Conservation (phyloP, 176 grass and related monocot species). For the Carex littledalei region DNA sequence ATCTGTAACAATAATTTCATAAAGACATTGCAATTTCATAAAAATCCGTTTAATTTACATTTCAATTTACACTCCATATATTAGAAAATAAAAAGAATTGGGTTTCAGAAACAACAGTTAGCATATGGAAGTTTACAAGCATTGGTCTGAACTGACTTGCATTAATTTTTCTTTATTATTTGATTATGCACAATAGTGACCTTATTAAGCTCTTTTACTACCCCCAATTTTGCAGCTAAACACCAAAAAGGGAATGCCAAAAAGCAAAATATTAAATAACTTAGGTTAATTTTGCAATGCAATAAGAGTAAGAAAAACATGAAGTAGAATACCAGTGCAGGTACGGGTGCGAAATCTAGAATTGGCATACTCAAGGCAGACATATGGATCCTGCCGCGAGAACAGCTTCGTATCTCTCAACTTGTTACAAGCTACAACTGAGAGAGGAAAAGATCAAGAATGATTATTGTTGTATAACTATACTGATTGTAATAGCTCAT, state of each 20-base stretch:
- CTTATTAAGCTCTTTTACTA: not conserved
- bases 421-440: slow-evolving; percentile 70
- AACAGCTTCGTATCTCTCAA: slow-evolving; percentile 85
- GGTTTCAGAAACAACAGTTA: not conserved
- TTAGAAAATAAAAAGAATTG: not conserved
- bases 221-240: not conserved
- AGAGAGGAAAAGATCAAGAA: not conserved
- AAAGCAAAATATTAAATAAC: not conserved
- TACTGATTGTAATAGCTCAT: not conserved
- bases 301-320: not conserved
- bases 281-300: not conserved
- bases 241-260: not conserved
- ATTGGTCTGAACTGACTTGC: not conserved
- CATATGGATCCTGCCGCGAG: slow-evolving; percentile 81
- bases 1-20: slow-evolving; percentile 38
- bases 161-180: not conserved
- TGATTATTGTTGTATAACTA: not conserved
- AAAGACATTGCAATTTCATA: not conserved
- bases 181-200: not conserved
- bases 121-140: not conserved
- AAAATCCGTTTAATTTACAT: not conserved
- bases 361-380: slow-evolving; percentile 68
- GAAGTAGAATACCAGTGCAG: slow-evolving; percentile 52
- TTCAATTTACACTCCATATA: not conserved
- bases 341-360: slow-evolving; percentile 67